Conservation (phyloP, 768 basidiomycete species). For the Tephrocybe sp. region DNA sequence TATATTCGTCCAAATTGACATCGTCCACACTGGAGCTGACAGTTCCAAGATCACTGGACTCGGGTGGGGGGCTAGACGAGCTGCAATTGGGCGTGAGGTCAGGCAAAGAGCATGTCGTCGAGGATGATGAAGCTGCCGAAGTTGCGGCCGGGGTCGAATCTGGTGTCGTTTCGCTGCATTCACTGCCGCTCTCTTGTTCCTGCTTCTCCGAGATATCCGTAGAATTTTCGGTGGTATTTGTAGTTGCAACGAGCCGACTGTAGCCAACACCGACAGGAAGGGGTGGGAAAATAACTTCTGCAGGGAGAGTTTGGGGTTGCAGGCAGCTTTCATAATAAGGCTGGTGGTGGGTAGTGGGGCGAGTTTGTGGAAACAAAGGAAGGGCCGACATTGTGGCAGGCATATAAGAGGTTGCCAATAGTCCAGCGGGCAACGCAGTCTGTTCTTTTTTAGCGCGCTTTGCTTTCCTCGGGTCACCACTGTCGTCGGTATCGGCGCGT, state of each 20-base stretch:
- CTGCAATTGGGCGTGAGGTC: conserved; percentile 60
- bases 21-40: conserved; percentile 20
- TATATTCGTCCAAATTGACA: conserved; percentile 14
- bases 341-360: conserved; percentile 66
- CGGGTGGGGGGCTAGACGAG: conserved; percentile 63
- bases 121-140: conserved; percentile 29
- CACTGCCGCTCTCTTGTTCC: conserved; percentile 2
- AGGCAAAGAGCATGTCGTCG: conserved; percentile 49
- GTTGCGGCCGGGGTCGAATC: conserved; percentile 16
- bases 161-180: conserved; percentile 10
- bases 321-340: conserved; percentile 69
- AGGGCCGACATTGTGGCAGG: conserved; percentile 29
- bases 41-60: conserved; percentile 39
- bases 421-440: conserved; percentile 18
- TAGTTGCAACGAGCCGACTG: conserved; percentile 25
- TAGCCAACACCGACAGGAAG: conserved; percentile 51
- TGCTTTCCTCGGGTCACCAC: conserved; percentile 37
- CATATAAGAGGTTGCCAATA: conserved; percentile 22
- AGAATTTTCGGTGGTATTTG: conserved; percentile 23
- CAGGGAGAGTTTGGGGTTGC: conserved; percentile 45
- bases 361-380: conserved; percentile 50
- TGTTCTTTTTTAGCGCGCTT: conserved; percentile 49
- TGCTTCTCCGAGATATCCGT: conserved; percentile 18
- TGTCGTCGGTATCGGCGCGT: conserved; percentile 38
- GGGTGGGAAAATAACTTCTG: conserved; percentile 75